phyloP scores from a whole-genome alignment of 2,329 filamentous ascomycete genomes.

The Aspergillus alliaceus region DNA sequence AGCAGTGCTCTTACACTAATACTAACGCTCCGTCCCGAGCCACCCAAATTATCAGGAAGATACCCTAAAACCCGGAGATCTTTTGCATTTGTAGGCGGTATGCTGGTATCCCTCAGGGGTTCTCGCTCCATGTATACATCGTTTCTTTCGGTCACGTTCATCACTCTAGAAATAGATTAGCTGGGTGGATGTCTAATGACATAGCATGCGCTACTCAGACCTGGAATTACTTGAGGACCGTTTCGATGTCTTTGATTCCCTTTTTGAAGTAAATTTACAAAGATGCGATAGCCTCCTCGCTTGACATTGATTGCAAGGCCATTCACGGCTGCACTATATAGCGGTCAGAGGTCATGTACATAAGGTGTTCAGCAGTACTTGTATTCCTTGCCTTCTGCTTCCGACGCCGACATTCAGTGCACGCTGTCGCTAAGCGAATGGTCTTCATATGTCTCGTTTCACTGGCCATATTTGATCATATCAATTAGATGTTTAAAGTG shows the following conservation, averaged over 20 bases:
- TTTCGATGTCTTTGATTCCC: conserved; percentile 13
- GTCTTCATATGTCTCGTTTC: not conserved
- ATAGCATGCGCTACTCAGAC: not conserved
- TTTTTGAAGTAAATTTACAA: conserved; percentile 46
- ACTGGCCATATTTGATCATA: not conserved
- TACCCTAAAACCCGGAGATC: conserved; percentile 20
- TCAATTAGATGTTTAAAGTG: not conserved
- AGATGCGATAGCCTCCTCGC: conserved; percentile 50
- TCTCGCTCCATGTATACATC: not conserved
- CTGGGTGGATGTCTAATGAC: not conserved
- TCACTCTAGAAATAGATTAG: not conserved
- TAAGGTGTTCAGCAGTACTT: not conserved
- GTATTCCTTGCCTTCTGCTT: conserved; percentile 50
- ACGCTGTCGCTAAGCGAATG: conserved; percentile 27
- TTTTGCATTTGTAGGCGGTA: conserved; percentile 1
- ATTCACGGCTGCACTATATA: conserved; percentile 50
- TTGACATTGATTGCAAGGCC: conserved; percentile 54
- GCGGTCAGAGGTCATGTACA: conserved; percentile 6
- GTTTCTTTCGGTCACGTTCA: not conserved
- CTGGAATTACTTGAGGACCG: conserved; percentile 9
- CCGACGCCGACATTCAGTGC: conserved; percentile 51
- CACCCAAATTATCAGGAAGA: conserved; percentile 4
- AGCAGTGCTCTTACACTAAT: not conserved
- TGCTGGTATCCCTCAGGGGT: not conserved
- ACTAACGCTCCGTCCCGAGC: not conserved